phyloP scores from a whole-genome alignment of 345 rosid genomes.

The Geranium brycei region DNA sequence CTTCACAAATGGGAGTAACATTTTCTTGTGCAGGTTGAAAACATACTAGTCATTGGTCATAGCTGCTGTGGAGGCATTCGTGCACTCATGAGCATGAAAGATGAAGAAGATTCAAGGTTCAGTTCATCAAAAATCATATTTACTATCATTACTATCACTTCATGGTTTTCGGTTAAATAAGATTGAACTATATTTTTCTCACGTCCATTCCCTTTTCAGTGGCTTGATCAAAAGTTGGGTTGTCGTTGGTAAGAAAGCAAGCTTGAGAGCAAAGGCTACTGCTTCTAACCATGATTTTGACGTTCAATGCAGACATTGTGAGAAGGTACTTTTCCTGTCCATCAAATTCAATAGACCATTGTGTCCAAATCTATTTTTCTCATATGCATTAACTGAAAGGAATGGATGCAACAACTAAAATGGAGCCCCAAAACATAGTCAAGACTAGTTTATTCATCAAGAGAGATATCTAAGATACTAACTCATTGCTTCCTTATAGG shows the following conservation, averaged over 20 bases:
- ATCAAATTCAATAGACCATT: neutral
- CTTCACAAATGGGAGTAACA: neutral
- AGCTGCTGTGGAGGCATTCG: slow-evolving; percentile 94
- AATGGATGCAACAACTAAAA: neutral
- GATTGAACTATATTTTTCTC: neutral
- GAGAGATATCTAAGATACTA: too few relatives aligned
- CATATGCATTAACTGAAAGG: neutral
- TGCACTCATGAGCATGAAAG: slow-evolving; percentile 81
- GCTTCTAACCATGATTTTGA: slow-evolving; percentile 55
- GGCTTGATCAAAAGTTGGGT: slow-evolving; percentile 78
- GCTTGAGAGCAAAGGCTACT: slow-evolving; percentile 37
- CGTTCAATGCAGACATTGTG: slow-evolving; percentile 68
- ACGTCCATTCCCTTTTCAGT: slow-evolving; percentile 20
- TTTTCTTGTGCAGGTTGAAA: slow-evolving; percentile 52
- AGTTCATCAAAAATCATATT: neutral
- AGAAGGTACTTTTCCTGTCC: slow-evolving; percentile 45
- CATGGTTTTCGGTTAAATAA: neutral
- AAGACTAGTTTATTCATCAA: too few relatives aligned
- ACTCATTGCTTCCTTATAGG: slow-evolving; percentile 22
- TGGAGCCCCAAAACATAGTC: neutral
- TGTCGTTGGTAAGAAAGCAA: slow-evolving; percentile 60
- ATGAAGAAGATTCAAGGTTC: slow-evolving; percentile 50
- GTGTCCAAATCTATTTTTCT: too few relatives aligned
- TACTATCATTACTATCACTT: neutral
- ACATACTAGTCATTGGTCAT: slow-evolving; percentile 79